Base-by-base conservation (phyloP, 2,329 filamentous ascomycete genomes). In the Penicillium sp. region DNA sequence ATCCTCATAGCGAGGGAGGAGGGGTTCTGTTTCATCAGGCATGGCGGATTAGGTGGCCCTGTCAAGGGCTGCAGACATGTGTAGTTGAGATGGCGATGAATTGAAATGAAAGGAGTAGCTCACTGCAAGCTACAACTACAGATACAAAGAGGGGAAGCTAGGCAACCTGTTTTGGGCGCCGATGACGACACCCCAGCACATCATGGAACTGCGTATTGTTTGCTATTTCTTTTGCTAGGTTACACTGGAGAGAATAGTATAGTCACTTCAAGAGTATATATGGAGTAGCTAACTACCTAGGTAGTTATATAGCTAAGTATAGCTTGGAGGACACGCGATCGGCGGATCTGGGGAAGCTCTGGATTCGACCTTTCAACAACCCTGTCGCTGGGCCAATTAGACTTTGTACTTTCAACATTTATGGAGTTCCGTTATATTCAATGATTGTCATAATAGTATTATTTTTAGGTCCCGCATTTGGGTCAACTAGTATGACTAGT, bases 1-100 rank as follows among this genome's bases (percentile, higher is more conserved):
- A 67, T 94, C 85, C 50, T 67, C 63, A 46, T 72, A 93, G 60
- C 83, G 84, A 47, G 89, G 87, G 40, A 95, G 81, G 46, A 95
- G 77, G 52, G 89, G 89, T 61, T 89, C 76, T 42, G 81, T 84
- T 63, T 91, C 87, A 47, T 76, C 77, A 44, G 74, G 58, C 51
- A 67, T 67, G 44, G 40, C 55, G 48, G 44, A 37, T 29, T 38
- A 16, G 32, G 22, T 37, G 38, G 27, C 34, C 47, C 18, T 22
- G 9, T 6, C 11, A n/a, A n/a, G 16, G 34, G 29, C 28, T 14
- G 9, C 14, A 4, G 29, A 11, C 29, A 32, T 7, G 29, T 31
- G 32, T 2, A 36, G 18, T 20, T 36, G 18, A 23, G 11, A 13
- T 7, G 23, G 27, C 14, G 11, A 22, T 31, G 31, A 37, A 44